phyloP scores from a whole-genome alignment of 148 eudicot species.

The Tetragonia tetragonoides region DNA sequence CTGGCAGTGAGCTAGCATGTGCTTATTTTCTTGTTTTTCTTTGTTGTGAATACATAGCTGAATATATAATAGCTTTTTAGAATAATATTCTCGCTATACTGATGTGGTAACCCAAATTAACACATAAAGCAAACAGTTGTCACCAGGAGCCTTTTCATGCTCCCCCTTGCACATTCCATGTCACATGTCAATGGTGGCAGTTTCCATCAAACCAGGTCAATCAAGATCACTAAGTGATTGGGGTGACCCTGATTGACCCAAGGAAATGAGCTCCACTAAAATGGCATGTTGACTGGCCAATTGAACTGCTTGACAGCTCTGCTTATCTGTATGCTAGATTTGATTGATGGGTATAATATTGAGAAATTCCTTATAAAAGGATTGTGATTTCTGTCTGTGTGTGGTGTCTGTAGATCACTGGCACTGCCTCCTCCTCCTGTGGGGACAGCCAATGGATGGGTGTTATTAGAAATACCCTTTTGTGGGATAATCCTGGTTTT shows the following conservation, averaged over 20 bases:
- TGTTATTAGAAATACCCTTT: constrained; percentile 25
- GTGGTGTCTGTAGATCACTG: not conserved
- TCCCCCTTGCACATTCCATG: too few relatives aligned
- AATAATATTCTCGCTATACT: not conserved
- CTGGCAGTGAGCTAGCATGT: not conserved
- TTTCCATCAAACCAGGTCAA: too few relatives aligned
- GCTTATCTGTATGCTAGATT: constrained; percentile 26
- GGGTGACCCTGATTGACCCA: constrained; percentile 9
- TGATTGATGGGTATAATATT: constrained; percentile 40
- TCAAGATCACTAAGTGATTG: not conserved
- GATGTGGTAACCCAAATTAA: not conserved
- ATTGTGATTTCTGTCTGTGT: not conserved
- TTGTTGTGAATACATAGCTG: not conserved
- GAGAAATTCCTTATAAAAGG: constrained; percentile 22
- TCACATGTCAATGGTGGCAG: too few relatives aligned
- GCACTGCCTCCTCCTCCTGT: constrained; percentile 2
- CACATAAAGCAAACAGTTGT: not conserved
- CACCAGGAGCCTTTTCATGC: too few relatives aligned
- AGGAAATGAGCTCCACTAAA: constrained; percentile 28
- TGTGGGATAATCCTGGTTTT: not conserved
- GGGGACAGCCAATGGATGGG: constrained; percentile 47
- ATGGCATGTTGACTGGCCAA: constrained; percentile 28
- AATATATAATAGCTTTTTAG: not conserved
- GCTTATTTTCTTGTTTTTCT: constrained; percentile 7
- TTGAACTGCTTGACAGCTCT: constrained; percentile 24